Percentiles rank a stretch among this genome's conserved stretches.
Conservation (phyloP, 1,284 basidiomycete genomes). For the Amylostereum areolatum region DNA sequence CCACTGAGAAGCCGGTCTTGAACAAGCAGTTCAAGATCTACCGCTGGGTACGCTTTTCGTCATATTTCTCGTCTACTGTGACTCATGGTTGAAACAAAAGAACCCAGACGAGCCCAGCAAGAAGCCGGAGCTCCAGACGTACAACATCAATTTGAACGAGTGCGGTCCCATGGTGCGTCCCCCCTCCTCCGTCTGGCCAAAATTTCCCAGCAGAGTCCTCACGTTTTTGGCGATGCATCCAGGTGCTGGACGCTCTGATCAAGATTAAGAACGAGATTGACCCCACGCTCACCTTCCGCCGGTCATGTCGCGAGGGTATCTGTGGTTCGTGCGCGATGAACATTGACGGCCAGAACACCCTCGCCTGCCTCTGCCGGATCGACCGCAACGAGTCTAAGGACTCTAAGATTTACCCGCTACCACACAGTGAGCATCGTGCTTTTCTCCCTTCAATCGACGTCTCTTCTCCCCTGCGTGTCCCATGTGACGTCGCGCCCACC, state of each 20-base stretch:
- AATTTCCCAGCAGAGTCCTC: background rate
- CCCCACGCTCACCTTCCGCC: constrained; percentile 93
- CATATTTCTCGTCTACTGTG: background rate
- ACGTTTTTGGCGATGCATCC: background rate
- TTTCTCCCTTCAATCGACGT: background rate
- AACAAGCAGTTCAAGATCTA: constrained; percentile 95
- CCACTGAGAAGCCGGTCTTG: constrained; percentile 33
- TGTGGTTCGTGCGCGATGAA: constrained; percentile 99
- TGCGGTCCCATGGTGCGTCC: constrained; percentile 88
- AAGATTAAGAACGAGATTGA: constrained; percentile 99
- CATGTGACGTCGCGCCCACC: no score
- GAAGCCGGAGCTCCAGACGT: constrained; percentile 90
- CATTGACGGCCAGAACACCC: constrained; percentile 96
- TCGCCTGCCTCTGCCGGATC: constrained; percentile 96
- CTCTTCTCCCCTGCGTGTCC: no score
- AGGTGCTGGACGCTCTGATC: constrained; percentile 90
- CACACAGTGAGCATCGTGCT: constrained; percentile 84
- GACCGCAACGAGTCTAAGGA: constrained; percentile 71
- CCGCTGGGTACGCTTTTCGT: constrained; percentile 65
- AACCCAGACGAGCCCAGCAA: constrained; percentile 93
- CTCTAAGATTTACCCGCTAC: constrained; percentile 95
- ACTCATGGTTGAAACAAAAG: constrained; percentile 31
- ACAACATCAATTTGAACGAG: constrained; percentile 90
- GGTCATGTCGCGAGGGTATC: constrained; percentile 97
- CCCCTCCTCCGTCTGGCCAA: constrained; percentile 1